Evolutionary conservation across 169 alveolate genomes (phyloP).

Genomic region (Perkinsus olseni): DNA sequence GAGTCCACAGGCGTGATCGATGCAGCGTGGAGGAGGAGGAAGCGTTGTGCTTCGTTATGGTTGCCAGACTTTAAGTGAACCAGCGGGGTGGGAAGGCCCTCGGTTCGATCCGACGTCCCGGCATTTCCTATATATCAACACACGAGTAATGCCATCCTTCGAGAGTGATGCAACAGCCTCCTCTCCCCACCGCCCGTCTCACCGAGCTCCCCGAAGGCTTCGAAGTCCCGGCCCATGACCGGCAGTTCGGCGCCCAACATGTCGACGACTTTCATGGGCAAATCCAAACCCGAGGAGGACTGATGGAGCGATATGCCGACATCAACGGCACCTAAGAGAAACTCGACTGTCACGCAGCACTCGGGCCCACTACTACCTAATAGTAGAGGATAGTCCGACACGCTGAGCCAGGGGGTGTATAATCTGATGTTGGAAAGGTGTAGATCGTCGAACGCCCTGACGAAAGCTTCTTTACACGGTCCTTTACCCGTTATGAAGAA

Average conservation of each 20-base stretch:
- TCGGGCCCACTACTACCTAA: slow-evolving; percentile 33
- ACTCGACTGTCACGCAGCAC: not conserved
- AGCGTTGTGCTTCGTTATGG: too few species aligned
- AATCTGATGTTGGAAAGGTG: slow-evolving; percentile 44
- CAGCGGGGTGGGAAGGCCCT: too few species aligned
- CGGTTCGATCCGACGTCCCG: not conserved
- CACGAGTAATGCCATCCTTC: too few species aligned
- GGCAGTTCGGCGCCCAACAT: slow-evolving; percentile 75
- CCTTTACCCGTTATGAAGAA: slow-evolving; percentile 66
- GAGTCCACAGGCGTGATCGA: too few species aligned
- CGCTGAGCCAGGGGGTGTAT: slow-evolving; percentile 61
- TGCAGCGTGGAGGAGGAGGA: too few species aligned
- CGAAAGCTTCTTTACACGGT: slow-evolving; percentile 54
- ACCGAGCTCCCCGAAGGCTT: not conserved
- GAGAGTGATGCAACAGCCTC: too few species aligned
- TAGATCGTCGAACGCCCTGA: slow-evolving; percentile 24
- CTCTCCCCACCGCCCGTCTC: not conserved
- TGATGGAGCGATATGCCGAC: slow-evolving; percentile 72
- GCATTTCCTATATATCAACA: not conserved
- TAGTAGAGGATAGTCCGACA: slow-evolving; percentile 70
- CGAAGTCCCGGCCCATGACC: slow-evolving; percentile 27
- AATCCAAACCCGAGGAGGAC: slow-evolving; percentile 70
- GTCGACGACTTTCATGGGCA: slow-evolving; percentile 86
- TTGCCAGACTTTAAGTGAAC: too few species aligned
- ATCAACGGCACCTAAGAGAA: slow-evolving; percentile 25